Percentiles rank a stretch among this genome's conserved stretches.
phyloP scores from a whole-genome alignment of 768 basidiomycete species.

The Sistotremastrum suecicum region DNA sequence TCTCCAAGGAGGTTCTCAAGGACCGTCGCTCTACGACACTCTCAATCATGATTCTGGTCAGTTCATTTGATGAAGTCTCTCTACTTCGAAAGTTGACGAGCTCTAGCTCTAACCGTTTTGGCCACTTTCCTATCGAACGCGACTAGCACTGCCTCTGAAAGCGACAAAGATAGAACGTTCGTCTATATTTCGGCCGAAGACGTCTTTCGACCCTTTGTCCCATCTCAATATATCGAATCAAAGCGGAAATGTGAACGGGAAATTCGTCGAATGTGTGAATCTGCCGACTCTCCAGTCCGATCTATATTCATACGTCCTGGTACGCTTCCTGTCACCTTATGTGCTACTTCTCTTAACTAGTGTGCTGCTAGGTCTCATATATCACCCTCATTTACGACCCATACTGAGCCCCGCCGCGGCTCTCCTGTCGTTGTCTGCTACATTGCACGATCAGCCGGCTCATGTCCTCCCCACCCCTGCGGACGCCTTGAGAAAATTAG shows the following conservation, averaged over 20 bases:
- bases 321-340: slow-evolving; percentile 25
- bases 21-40: slow-evolving; percentile 47
- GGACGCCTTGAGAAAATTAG: slow-evolving; percentile 39
- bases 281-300: slow-evolving; percentile 30
- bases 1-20: slow-evolving; percentile 29
- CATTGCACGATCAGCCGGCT: slow-evolving; percentile 49
- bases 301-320: slow-evolving; percentile 83
- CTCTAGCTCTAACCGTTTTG: slow-evolving; percentile 58
- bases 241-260: slow-evolving; percentile 80
- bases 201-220: slow-evolving; percentile 76
- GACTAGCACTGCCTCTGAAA: slow-evolving; percentile 18
- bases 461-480: slow-evolving; percentile 49
- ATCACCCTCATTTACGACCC: slow-evolving; percentile 91
- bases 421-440: slow-evolving; percentile 67
- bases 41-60: slow-evolving; percentile 86
- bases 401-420: slow-evolving; percentile 75
- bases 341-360: not conserved
- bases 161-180: slow-evolving; percentile 43
- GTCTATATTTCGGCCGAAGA: slow-evolving; percentile 94
- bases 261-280: slow-evolving; percentile 37
- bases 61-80: slow-evolving; percentile 12
- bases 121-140: slow-evolving; percentile 44
- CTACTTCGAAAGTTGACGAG: not conserved
- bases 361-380: slow-evolving; percentile 62
- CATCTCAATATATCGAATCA: slow-evolving; percentile 79